Base-by-base conservation (phyloP, 2,329 filamentous ascomycete species). In the Atkinsonella texensis region DNA sequence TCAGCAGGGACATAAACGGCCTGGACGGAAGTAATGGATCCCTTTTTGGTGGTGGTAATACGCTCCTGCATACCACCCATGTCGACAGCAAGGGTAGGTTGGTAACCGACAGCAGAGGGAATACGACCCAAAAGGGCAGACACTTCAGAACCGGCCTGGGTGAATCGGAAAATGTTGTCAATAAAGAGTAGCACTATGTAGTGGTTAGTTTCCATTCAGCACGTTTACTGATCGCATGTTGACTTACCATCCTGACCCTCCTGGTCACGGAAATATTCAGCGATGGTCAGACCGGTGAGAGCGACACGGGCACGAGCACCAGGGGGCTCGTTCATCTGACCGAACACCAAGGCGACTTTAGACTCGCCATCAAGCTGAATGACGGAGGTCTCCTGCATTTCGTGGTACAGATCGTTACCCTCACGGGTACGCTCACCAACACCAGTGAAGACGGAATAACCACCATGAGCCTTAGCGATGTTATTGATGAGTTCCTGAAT, bases 401-500 rank as follows among this genome's bases (percentile, higher is more conserved):
- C 93, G 79, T 98, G 91, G 86, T 98, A 98, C 81, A 98, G 76
- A 85, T 98, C 93, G 84, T 98, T 98, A 83, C 93, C 93, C 85
- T 98, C 93, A 89, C 93, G 93, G 71, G 93, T 98, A 81, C 93
- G 91, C 86, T 98, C 93, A 74, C 93, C 93, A 76, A 98, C 93
- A 91, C 93, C 93, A 71, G 89, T 95, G 86, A 98, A 98, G 72
- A 98, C 93, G 63, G 93, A 98, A 87, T 95, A 98, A 95, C 93
- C 93, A 95, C 93, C 93, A 81, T 98, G 93, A 65, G 93, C 93
- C 84, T 97, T 97, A 77, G 93, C 93, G 71, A 98, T 97, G 86
- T 98, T 98, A 89, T 98, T 98, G 80, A 98, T 98, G 71, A 98
- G 79, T 80, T 98, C 93, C 83, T 98, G 93, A 74, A 98, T 98